phyloP scores from a whole-genome alignment of 441 rosid genomes.

The Brassica balearica region DNA sequence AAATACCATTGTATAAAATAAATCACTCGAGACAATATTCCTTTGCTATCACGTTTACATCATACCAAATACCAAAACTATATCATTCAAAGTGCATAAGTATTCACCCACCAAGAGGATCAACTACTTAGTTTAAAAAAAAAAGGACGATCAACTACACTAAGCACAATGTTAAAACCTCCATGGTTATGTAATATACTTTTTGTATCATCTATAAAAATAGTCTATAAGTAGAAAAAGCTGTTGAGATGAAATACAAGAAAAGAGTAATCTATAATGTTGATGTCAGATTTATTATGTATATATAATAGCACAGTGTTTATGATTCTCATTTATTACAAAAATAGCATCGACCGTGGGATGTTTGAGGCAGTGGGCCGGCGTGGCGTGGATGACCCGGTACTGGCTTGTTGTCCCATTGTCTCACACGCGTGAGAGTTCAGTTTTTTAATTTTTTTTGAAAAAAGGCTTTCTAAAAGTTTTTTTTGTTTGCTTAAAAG shows the following conservation, averaged over 20 bases:
- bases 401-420: constrained; percentile 42
- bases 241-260: constrained; percentile 12
- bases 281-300: constrained; percentile 35
- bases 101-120: background rate
- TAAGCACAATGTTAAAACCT: background rate
- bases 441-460: background rate
- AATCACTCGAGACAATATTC: too few relatives aligned
- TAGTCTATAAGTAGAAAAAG: constrained; percentile 10
- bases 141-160: background rate
- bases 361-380: constrained; percentile 47
- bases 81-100: background rate
- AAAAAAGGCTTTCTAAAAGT: background rate
- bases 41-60: too few relatives aligned
- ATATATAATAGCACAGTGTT: constrained; percentile 7
- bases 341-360: constrained; percentile 45
- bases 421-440: constrained; percentile 42
- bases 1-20: background rate
- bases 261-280: constrained; percentile 10
- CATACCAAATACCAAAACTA: background rate
- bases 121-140: background rate
- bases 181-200: background rate
- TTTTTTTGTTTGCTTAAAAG: background rate
- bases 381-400: constrained; percentile 49
- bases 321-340: constrained; percentile 37
- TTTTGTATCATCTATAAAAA: background rate